These are phyloP conservation scores for Dactylis glomerata DNA, from an alignment of 176 grass and related monocot species.

Conservation along the genomic window DNA sequence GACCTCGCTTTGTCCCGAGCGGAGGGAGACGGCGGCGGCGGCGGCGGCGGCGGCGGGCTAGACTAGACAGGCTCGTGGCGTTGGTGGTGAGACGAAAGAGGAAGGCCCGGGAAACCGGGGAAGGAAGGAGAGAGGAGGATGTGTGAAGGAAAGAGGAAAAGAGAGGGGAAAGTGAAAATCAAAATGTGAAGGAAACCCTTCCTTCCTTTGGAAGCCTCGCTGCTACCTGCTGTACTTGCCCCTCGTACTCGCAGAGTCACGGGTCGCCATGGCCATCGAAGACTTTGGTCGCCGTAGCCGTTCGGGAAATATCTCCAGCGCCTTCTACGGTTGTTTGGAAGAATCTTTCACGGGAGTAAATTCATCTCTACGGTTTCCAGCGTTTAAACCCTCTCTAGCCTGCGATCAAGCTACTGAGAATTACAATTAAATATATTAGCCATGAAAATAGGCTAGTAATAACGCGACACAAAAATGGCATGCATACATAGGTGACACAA, in stretches of 20 bases:
- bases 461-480: too few species aligned
- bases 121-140: not conserved
- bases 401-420: too few species aligned
- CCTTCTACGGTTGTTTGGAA: too few species aligned
- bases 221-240: not conserved
- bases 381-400: too few species aligned
- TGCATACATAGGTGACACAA: too few species aligned
- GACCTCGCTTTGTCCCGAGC: not conserved
- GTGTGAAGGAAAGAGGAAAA: not conserved
- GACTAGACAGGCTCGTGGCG: not conserved
- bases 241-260: not conserved
- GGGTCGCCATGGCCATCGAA: not conserved
- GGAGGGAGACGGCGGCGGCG: not conserved
- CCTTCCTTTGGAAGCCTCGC: not conserved
- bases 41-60: not conserved
- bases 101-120: slow-evolving; percentile 1
- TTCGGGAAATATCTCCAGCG: not conserved
- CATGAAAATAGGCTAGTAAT: too few species aligned
- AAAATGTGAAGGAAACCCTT: not conserved
- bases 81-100: slow-evolving; percentile 5
- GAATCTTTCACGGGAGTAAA: too few species aligned
- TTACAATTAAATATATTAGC: too few species aligned
- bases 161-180: not conserved
- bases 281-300: not conserved
- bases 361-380: too few species aligned